Conservation (phyloP, 78 protist genomes). For the Chrysochromulina parva region DNA sequence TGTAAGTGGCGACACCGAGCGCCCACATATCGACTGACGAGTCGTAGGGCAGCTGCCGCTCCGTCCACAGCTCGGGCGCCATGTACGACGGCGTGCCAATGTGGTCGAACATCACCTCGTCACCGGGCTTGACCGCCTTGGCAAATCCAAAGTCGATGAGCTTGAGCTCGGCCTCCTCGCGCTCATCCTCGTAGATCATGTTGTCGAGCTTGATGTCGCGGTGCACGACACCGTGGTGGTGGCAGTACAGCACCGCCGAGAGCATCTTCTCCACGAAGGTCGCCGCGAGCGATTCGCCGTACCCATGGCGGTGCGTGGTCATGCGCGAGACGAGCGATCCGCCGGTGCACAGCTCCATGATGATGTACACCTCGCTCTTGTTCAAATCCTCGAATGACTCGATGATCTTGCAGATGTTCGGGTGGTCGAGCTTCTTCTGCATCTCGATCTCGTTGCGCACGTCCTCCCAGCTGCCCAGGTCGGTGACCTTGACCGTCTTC, state of each 20-base stretch:
- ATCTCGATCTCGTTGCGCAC: neutral
- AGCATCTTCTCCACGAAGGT: neutral
- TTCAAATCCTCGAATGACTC: neutral
- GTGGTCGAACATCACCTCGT: neutral
- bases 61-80: slow-evolving; percentile 4
- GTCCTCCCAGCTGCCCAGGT: neutral
- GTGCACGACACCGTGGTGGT: neutral
- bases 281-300: neutral
- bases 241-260: slow-evolving; percentile 9
- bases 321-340: slow-evolving; percentile 16
- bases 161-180: slow-evolving; percentile 10
- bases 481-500: neutral
- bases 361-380: neutral
- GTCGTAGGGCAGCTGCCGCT: neutral
- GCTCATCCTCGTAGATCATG: neutral
- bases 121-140: neutral
- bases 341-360: slow-evolving; percentile 40
- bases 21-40: slow-evolving; percentile 18
- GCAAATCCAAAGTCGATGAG: slow-evolving; percentile 15
- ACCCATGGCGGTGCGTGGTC: neutral
- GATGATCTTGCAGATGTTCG: slow-evolving; percentile 13
- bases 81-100: neutral
- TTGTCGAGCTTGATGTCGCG: slow-evolving; percentile 27
- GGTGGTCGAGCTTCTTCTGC: slow-evolving; percentile 6
- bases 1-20: slow-evolving; percentile 4